Conservation (phyloP, 148 eudicot genomes). For the Camellia lanceoleosa region DNA sequence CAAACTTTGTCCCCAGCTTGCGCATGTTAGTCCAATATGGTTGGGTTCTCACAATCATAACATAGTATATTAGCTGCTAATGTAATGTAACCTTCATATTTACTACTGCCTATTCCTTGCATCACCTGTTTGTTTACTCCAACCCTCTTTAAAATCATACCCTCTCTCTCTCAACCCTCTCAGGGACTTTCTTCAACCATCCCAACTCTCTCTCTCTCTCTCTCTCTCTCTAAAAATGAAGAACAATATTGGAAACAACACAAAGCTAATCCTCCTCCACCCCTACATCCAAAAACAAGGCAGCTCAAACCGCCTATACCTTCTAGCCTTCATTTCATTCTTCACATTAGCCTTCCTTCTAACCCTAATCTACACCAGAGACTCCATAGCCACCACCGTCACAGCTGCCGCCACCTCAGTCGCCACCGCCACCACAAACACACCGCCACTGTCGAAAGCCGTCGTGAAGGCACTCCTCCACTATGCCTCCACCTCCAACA, state of each 20-base stretch:
- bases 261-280: constrained; percentile 63
- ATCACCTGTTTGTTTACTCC: background rate
- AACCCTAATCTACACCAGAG: constrained; percentile 50
- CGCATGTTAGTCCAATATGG: background rate
- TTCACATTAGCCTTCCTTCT: constrained; percentile 49
- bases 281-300: constrained; percentile 71
- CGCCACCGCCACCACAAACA: background rate
- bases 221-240: constrained; percentile 35
- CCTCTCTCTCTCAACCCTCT: background rate
- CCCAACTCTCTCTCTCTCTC: background rate
- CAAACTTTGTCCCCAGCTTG: background rate
- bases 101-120: background rate
- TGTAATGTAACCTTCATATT: constrained; percentile 16
- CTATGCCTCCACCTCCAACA: constrained; percentile 54
- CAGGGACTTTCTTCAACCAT: background rate
- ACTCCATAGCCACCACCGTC: constrained; percentile 23
- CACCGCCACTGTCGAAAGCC: constrained; percentile 30
- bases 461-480: constrained; percentile 54
- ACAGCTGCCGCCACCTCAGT: constrained; percentile 15
- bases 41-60: constrained; percentile 16
- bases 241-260: constrained; percentile 35
- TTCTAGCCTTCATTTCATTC: constrained; percentile 47
- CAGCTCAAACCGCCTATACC: constrained; percentile 47
- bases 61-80: constrained; percentile 10
- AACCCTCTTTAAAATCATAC: constrained; percentile 20